Base-by-base conservation (phyloP, 176 grass and related monocot genomes). In the Carex pumila region DNA sequence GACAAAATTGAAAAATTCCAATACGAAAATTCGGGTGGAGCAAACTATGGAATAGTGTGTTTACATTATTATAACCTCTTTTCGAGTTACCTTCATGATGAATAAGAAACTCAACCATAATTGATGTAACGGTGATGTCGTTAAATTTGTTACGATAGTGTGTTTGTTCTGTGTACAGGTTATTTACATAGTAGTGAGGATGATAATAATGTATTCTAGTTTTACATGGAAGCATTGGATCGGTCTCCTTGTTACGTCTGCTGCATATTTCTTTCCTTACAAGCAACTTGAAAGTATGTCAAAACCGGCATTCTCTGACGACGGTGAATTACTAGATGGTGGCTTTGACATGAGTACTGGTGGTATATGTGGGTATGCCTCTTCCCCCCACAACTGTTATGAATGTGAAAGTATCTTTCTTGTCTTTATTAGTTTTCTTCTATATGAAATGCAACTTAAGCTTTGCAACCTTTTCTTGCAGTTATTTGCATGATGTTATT, bases 151-250 rank as follows among this genome's bases (percentile, higher is more conserved):
- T 45, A 71, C 19, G 17, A 45, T 71, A 71, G 37, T 47, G 19
- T n/a, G 21, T 62, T 62, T 50, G 3, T 47, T 71, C 17, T 71
- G 19, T 71, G 18, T 17, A 68, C 91, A 95, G 93, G 88, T 85
- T 71, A 79, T 95, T 81, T 99, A 94, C 81, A 66, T 99, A 56
- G 60, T 95, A 80, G 89, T 91, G 83, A 91, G 96, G 61, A 92
- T 99, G 91, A 66, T 79, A 37, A 85, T 95, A 82, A 91, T 99
- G 92, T 70, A 95, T 83, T 93, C 96, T 13, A 95, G 88, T 54
- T 99, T 99, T 85, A 89, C 93, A 71, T 99, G 93, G 96, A 99
- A 95, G 89, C 93, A 99, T 81, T 99, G 89, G 96, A 82, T 95
- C 90, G 96, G 96, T 62, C 88, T 99, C 72, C 30, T 81, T 72